Evolutionary conservation across 148 eudicot genomes (phyloP), one percentile per base, ranked within the genome.

Genomic region (Vaccinium myrtillus): DNA sequence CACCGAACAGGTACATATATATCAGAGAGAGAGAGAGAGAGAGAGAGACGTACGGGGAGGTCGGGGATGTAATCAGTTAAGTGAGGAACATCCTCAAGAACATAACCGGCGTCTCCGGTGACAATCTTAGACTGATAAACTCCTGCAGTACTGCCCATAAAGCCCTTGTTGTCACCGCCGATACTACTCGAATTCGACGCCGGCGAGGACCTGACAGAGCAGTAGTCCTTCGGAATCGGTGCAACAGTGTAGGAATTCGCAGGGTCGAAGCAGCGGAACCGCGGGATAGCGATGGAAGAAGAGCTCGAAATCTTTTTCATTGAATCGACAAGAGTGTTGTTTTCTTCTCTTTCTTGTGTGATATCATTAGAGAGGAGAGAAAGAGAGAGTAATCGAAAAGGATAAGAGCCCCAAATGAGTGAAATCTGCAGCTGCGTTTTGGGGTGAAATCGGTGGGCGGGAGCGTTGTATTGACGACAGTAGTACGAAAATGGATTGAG

Each of bases 1-100:
- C 36, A 32, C 36, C 36, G 36, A 32, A 32, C 36, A 32, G 36
- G 2, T 32, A 32, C 36, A 32, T 32, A 32, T 32, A 32, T 32
- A 32, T 32, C 36, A 32, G 15, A 80, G 12, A 16, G 4, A 15
- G 51, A 21, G 46, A 81, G 58, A 49, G 79, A 77, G 79, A 77
- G 79, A 77, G 32, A 63, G 46, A 46, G 53, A 23, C 27, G 43
- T 73, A 82, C 84, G 11, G 51, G 79, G 63, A 82, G 84, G 65
- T 73, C 53, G 50, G 79, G 84, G 63, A 82, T 39, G 69, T 82
- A 82, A 48, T 82, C 79, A 48, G 84, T 30, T 78, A 73, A 74
- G 70, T 82, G 84, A 74, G 84, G 84, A 53, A 82, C 84, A 74
- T 82, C 84, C 55, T 82, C 84, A 13, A 82, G 69, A 6, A 82